Evolutionary conservation across 208 protist genomes (phyloP), one percentile per base, ranked within the genome.

Genomic region (Acanthamoeba culbertsoni): DNA sequence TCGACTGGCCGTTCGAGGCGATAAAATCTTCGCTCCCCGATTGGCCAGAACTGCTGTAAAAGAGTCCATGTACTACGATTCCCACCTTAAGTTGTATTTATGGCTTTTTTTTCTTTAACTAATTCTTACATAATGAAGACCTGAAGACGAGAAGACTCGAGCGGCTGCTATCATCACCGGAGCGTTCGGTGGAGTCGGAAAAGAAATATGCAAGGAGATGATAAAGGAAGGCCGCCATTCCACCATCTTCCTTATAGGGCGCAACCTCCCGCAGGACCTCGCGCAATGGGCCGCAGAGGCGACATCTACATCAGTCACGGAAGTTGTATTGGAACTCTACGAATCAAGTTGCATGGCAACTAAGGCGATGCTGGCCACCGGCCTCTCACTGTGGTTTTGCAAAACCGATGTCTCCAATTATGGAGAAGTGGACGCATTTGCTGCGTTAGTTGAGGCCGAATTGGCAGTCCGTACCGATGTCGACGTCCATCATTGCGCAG

Each of bases 401-500:
- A 33, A 37, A 18, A 42, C 73, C 35, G 73, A 86, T 31, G 73
- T 86, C 26, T 26, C 40, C 73, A 14, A 23, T 16, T 31, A 59
- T 26, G 0, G 5, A 8, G 42, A 86, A 8, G 73, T 86, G 12
- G n/a, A 86, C 0, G 6, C n/a, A 12, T 86, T 86, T 14, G 73
- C 7, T 0, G 12, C 73, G 40, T 20, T 86, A 23, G 37, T 20
- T 89, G 79, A 26, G 18, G 33, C 28, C 55, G 48, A 89, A 4
- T 8, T 33, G 5, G 37, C 73, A 23, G 43, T 93, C 1, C n/a
- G 59, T 26, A 53, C 94, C 16, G 92, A 53, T 26, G 68, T 95
- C 16, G 92, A 53, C 26, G n/a, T 97, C 23, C 77, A 96, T 14
- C 92, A 97, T 65, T 35, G 82, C 31, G 95, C 95, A 0, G 93